Evolutionary conservation across 2,329 filamentous ascomycete genomes (phyloP), one percentile per base, ranked within the genome.

Genomic region (Claviceps sp.): DNA sequence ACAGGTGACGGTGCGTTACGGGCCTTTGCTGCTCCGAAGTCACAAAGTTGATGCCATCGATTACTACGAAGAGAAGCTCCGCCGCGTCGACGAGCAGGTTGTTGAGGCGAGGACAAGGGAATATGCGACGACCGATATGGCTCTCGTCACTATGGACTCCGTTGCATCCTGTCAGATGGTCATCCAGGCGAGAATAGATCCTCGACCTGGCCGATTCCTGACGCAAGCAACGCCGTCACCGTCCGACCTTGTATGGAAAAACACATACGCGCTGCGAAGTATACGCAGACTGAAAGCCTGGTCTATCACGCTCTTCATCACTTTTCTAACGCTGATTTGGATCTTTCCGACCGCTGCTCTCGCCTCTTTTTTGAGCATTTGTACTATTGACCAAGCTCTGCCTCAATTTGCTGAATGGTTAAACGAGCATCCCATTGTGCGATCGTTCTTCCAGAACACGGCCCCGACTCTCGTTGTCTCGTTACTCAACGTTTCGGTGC

Each of bases 71-170:
- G 88, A 95, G 65, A 85, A 86, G 63, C 76, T 98, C 38, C 82
- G 85, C 26, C 76, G 77, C 16, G 67, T 94, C 2, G 91, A 98
- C 58, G 85, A 87, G 47, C 77, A 82, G 57, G 88, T 98, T 49
- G 67, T 69, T 7, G 68, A 69, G 7, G 80, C 88, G 11, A 80
- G 93, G 29, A 80, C 81, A 60, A 86, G 87, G 64, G 77, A 85
- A 3, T 97, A 89, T 60, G 71, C 77, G 5, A 76, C 93, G 0
- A 90, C 83, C 1, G 85, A 91, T 47, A 77, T 94, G 54, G 94
- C 94, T 1, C 96, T 98, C 66, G 87, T 98, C 40, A 97, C 93
- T 0, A 94, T 98, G 88, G 88, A 96, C 69, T 93, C 88, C 3
- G 93, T 95, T 48, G 87, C 90, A 14, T 85, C 90, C 36, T 83